Percentiles rank a stretch among this genome's conserved stretches.
phyloP scores from a whole-genome alignment of 768 basidiomycete genomes.

The Leucogyrophana mollusca region DNA sequence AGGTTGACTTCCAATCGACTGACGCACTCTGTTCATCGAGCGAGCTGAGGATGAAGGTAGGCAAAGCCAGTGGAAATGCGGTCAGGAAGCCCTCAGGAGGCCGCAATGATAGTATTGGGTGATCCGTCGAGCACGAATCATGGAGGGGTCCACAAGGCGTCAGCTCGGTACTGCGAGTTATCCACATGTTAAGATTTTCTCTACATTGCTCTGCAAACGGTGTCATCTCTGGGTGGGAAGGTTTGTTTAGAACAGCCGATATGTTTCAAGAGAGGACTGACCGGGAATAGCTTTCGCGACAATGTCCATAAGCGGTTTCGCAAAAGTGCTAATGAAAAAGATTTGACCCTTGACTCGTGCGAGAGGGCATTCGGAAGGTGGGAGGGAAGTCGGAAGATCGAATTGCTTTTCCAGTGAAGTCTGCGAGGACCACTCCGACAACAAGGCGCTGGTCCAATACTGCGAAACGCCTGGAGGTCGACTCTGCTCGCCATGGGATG shows the following conservation, averaged over 20 bases:
- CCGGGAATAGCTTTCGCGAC: conserved; percentile 74
- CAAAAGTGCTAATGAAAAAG: conserved; percentile 83
- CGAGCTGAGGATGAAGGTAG: conserved; percentile 33
- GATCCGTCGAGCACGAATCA: conserved; percentile 9
- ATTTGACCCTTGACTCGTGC: conserved; percentile 82
- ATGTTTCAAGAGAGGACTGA: conserved; percentile 28
- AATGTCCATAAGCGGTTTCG: conserved; percentile 79
- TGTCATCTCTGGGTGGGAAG: conserved; percentile 53
- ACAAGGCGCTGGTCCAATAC: conserved; percentile 88
- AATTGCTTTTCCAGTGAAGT: conserved; percentile 82
- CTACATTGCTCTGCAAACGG: conserved; percentile 66
- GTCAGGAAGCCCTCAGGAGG: conserved; percentile 45
- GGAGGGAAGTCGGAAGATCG: conserved; percentile 61
- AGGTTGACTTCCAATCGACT: conserved; percentile 21
- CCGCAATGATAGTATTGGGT: conserved; percentile 25
- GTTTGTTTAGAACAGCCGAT: background rate
- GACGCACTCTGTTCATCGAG: conserved; percentile 22
- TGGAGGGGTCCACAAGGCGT: conserved; percentile 18
- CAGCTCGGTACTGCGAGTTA: conserved; percentile 44
- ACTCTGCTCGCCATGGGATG: conserved; percentile 46
- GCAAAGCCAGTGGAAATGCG: conserved; percentile 58
- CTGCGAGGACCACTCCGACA: conserved; percentile 90
- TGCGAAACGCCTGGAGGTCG: conserved; percentile 91
- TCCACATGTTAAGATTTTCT: conserved; percentile 72
- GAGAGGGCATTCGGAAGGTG: conserved; percentile 45